Evolutionary conservation across 306 rosid genomes (phyloP).

Genomic region (Macrotyloma uniflorum): DNA sequence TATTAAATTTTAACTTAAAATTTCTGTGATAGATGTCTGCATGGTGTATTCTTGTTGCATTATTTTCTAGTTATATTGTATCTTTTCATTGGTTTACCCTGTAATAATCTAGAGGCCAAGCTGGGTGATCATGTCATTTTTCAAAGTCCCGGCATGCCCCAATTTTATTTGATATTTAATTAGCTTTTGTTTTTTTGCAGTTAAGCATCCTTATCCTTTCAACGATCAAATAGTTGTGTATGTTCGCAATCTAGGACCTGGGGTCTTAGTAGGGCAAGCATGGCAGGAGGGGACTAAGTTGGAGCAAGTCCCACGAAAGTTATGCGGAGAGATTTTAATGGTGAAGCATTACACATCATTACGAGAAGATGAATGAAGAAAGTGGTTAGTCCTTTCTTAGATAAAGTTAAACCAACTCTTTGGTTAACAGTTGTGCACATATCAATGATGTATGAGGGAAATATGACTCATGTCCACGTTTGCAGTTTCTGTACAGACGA

Average conservation of each 20-base stretch:
- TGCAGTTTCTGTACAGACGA: constrained; percentile 30
- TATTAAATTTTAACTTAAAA: constrained; percentile 4
- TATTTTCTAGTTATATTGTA: constrained; percentile 16
- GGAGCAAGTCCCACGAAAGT: constrained; percentile 75
- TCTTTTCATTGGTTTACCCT: constrained; percentile 4
- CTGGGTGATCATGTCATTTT: constrained; percentile 13
- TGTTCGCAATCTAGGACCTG: constrained; percentile 71
- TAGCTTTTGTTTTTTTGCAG: constrained; percentile 50
- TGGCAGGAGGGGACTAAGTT: constrained; percentile 91
- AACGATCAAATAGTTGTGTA: constrained; percentile 75
- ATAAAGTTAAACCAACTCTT: constrained; percentile 4
- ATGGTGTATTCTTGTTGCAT: constrained; percentile 15
- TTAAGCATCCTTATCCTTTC: constrained; percentile 77
- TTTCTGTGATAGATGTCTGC: constrained; percentile 2
- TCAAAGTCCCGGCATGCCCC: not conserved
- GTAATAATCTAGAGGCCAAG: constrained; percentile 5
- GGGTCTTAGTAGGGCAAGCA: constrained; percentile 81
- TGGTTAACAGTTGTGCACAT: constrained; percentile 1
- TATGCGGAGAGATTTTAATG: constrained; percentile 76
- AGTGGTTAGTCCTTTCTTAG: constrained; percentile 10
- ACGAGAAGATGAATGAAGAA: constrained; percentile 30
- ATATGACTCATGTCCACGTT: not conserved
- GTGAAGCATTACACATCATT: constrained; percentile 60
- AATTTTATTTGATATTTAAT: not conserved
- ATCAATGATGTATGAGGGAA: constrained; percentile 11